Percentiles rank a stretch among this genome's conserved stretches.
phyloP scores from a whole-genome alignment of 2,329 filamentous ascomycete genomes.

The Orbilia brochopaga region DNA sequence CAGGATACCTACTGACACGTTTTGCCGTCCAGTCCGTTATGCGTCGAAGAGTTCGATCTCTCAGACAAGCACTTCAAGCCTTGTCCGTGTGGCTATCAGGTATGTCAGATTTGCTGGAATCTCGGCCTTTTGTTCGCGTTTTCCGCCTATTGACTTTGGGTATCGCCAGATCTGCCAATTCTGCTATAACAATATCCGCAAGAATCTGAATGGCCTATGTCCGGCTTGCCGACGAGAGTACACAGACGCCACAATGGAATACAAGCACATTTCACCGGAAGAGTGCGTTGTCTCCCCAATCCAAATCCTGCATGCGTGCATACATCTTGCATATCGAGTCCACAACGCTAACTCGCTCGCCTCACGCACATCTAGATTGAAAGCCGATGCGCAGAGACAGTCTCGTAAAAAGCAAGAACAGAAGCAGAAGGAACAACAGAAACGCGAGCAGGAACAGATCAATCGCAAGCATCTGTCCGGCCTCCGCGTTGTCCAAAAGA shows the following conservation, averaged over 20 bases:
- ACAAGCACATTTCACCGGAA: constrained; percentile 91
- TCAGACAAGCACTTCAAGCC: constrained; percentile 96
- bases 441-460: constrained; percentile 92
- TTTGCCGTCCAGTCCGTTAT: constrained; percentile 75
- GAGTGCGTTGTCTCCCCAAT: constrained; percentile 69
- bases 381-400: constrained; percentile 66
- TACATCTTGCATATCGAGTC: neutral
- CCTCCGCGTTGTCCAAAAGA: constrained; percentile 95
- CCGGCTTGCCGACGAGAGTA: constrained; percentile 96
- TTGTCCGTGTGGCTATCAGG: constrained; percentile 97
- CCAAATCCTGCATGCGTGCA: neutral
- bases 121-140: constrained; percentile 36
- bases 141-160: constrained; percentile 24
- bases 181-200: constrained; percentile 99
- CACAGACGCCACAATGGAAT: constrained; percentile 95
- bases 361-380: constrained; percentile 59
- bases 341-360: constrained; percentile 10
- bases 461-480: constrained; percentile 95
- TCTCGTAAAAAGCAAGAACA: constrained; percentile 88
- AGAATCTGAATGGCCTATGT: constrained; percentile 94
- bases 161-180: constrained; percentile 88
- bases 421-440: constrained; percentile 93
- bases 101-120: constrained; percentile 58
- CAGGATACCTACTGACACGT: constrained; percentile 53
- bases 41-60: constrained; percentile 98